Base-by-base conservation (phyloP, 2,329 filamentous ascomycete species). In the Pseudogymnoascus sp. region DNA sequence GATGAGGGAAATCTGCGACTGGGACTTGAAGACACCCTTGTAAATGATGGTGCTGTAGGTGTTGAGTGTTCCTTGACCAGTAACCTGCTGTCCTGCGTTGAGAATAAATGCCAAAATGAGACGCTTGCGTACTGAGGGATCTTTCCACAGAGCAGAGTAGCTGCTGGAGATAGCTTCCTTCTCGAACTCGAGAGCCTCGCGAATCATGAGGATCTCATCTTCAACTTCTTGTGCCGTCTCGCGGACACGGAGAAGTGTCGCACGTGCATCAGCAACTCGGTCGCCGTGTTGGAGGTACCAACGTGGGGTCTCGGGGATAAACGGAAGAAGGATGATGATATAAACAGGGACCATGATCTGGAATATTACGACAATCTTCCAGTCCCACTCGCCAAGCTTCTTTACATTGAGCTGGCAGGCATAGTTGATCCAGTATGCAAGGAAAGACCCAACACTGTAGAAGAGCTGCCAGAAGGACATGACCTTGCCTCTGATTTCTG, bases 1-100 rank as follows among this genome's bases (percentile, higher is more conserved):
- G 78, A 90, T 90, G 33, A 90, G 78, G 65, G 85, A 85, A 71
- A 90, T 89, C 21, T 80, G 84, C 59, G 81, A 76, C 62, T 74
- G 75, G 61, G 74, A 78, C 23, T 76, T 79, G 78, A 87, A 90
- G 23, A 90, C 82, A 71, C 87, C 86, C 75, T 88, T 83, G 77
- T 90, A 90, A 69, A 90, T 87, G 68, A 83, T 82, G n/a, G 86
- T 88, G 19, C 83, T 87, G 78, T 90, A 90, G 3, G 82, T 81
- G 79, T 90, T 90, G 66, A 90, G 79, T 1, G 86, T 87, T 65
- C 87, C 88, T 73, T 90, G 87, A 19, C 87, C 87, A 4, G 86
- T 88, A 41, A 90, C 79, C 72, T 90, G 87, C 73, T 89, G 87
- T 52, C 87, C 87, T 52, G 86, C 80, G 71, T 90, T 90, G 73